A percentile compares a stretch with the other conserved stretches of the same genome.
Evolutionary conservation across 2,329 filamentous ascomycete genomes (phyloP).

Genomic region (Aspergillus glaucus): DNA sequence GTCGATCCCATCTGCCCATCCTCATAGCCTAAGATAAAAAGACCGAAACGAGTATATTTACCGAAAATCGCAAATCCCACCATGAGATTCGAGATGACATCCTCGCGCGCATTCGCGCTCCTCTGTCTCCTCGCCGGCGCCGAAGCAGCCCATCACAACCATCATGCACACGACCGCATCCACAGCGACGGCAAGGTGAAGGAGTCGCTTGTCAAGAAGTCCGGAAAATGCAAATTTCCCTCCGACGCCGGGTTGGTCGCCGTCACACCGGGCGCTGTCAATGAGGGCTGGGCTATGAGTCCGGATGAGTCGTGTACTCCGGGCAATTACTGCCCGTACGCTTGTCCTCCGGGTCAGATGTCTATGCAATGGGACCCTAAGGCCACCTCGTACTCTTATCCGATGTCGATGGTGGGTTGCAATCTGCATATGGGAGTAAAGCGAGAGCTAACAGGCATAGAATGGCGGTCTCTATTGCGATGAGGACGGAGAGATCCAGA

Average conservation of each 20-base stretch:
- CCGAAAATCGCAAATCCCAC: slow-evolving; percentile 5
- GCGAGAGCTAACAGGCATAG: slow-evolving; percentile 36
- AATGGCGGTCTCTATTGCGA: slow-evolving; percentile 71
- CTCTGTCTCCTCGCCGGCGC: slow-evolving; percentile 31
- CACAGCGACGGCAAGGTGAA: slow-evolving; percentile 10
- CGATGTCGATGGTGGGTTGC: slow-evolving; percentile 62
- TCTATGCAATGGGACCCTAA: slow-evolving; percentile 72
- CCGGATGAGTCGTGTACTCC: slow-evolving; percentile 64
- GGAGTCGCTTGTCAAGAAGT: slow-evolving; percentile 46
- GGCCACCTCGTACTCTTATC: slow-evolving; percentile 61
- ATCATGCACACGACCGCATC: slow-evolving; percentile 23
- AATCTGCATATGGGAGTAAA: background rate
- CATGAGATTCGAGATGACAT: slow-evolving; percentile 31
- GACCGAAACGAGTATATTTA: background rate
- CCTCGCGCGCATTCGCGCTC: slow-evolving; percentile 28
- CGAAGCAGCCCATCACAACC: slow-evolving; percentile 22
- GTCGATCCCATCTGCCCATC: background rate
- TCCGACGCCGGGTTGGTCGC: slow-evolving; percentile 59
- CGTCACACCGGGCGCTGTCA: slow-evolving; percentile 57
- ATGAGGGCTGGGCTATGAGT: slow-evolving; percentile 75
- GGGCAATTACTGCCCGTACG: slow-evolving; percentile 68
- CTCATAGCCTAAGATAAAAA: background rate
- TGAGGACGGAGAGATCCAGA: slow-evolving; percentile 56
- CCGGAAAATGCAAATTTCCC: slow-evolving; percentile 59
- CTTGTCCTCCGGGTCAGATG: slow-evolving; percentile 68